Percentiles rank a stretch among this genome's conserved stretches.
These are phyloP conservation scores for Strobilomyces confusus DNA, from an alignment of 768 basidiomycete genomes.

Conservation along the genomic window DNA sequence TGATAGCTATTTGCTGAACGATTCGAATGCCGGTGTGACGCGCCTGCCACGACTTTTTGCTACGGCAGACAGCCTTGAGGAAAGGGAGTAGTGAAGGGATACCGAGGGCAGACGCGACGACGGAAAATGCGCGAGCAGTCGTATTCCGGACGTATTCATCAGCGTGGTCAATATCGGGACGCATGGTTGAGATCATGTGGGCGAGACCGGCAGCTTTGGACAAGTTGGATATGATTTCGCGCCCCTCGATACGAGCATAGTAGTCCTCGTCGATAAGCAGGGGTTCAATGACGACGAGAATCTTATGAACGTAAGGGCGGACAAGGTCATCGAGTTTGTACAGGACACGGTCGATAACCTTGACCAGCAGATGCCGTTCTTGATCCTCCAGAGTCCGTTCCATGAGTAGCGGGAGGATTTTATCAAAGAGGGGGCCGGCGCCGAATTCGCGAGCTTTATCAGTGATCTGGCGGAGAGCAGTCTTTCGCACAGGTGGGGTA, in stretches of 20 bases:
- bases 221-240: constrained; percentile 97
- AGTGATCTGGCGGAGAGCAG: constrained; percentile 95
- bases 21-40: constrained; percentile 99
- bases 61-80: constrained; percentile 96
- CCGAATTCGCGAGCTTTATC: constrained; percentile 99
- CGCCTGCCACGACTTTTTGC: constrained; percentile 99
- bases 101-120: constrained; percentile 96
- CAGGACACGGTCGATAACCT: constrained; percentile 96
- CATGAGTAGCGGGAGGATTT: constrained; percentile 97
- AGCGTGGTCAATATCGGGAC: constrained; percentile 98
- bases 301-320: constrained; percentile 98
- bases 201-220: constrained; percentile 98
- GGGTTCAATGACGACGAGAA: constrained; percentile 98
- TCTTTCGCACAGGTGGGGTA: constrained; percentile 96
- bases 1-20: constrained; percentile 98
- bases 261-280: constrained; percentile 98
- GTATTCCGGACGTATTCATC: constrained; percentile 99
- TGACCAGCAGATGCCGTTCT: constrained; percentile 95
- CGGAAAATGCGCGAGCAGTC: constrained; percentile 97
- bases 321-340: constrained; percentile 99
- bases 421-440: constrained; percentile 97
- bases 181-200: constrained; percentile 99
- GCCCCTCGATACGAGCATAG: constrained; percentile 94
- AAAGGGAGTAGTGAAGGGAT: constrained; percentile 97
- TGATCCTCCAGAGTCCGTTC: constrained; percentile 97